Percentiles rank a stretch among this genome's conserved stretches.
These are phyloP conservation scores for Biscogniauxia sp. DNA, from an alignment of 2,329 filamentous ascomycete species.

Conservation along the genomic window DNA sequence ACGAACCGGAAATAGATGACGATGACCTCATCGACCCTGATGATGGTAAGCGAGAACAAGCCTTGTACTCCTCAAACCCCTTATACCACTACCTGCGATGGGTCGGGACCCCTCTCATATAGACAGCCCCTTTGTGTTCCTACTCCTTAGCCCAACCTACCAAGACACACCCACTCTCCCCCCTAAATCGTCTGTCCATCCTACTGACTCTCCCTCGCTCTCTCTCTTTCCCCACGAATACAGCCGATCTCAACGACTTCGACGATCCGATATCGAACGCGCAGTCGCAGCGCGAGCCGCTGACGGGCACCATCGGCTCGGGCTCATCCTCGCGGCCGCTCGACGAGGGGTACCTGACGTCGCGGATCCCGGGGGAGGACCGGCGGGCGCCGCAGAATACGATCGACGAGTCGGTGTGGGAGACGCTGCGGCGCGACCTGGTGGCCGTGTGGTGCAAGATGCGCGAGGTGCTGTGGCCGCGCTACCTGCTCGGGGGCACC, in stretches of 20 bases:
- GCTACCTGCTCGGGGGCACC: conserved; percentile 77
- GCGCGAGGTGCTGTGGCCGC: conserved; percentile 93
- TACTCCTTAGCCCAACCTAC: too few species aligned
- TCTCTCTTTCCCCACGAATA: background rate
- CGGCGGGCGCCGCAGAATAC: conserved; percentile 86
- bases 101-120: too few species aligned
- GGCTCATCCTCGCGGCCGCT: conserved; percentile 53
- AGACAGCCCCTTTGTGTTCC: too few species aligned
- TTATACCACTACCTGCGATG: too few species aligned
- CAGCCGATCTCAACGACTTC: conserved; percentile 86
- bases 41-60: conserved; percentile 56
- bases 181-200: background rate
- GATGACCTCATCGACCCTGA: conserved; percentile 77
- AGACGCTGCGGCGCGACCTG: conserved; percentile 89
- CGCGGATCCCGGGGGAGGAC: conserved; percentile 88
- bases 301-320: conserved; percentile 79
- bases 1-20: conserved; percentile 56
- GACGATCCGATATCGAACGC: conserved; percentile 74
- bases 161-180: background rate
- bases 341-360: conserved; percentile 81
- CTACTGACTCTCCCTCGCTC: too few species aligned
- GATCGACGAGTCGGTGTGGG: conserved; percentile 96
- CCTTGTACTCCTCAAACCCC: background rate
- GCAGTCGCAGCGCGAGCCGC: conserved; percentile 69
- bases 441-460: conserved; percentile 97